phyloP scores from a whole-genome alignment of 768 basidiomycete species.

The Pleurotus platypus region DNA sequence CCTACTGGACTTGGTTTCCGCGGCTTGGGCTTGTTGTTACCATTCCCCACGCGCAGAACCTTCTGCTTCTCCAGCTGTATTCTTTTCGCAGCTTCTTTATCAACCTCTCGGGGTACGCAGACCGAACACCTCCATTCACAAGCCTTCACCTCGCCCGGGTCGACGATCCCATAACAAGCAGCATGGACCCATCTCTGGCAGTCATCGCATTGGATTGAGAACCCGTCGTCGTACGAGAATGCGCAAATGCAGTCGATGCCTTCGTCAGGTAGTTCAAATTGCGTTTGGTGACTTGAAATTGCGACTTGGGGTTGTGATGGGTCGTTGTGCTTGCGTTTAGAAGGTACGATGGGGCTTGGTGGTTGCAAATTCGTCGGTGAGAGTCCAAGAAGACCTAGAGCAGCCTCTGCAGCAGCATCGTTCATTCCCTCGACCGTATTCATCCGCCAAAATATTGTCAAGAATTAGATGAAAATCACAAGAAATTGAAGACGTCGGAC shows the following conservation, averaged over 20 bases:
- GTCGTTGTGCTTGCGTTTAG: constrained; percentile 36
- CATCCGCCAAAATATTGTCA: too few species aligned
- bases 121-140: constrained; percentile 69
- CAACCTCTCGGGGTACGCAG: constrained; percentile 50
- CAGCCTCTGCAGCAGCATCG: constrained; percentile 55
- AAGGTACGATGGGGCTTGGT: constrained; percentile 29
- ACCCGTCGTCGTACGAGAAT: constrained; percentile 73
- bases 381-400: constrained; percentile 53
- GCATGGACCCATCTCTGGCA: constrained; percentile 86
- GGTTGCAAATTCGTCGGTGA: constrained; percentile 30
- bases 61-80: constrained; percentile 36
- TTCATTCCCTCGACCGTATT: constrained; percentile 9
- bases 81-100: constrained; percentile 44
- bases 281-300: constrained; percentile 2
- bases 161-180: constrained; percentile 66
- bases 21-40: constrained; percentile 19
- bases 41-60: constrained; percentile 18
- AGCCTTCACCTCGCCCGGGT: constrained; percentile 56
- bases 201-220: constrained; percentile 79
- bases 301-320: not conserved
- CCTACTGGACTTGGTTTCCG: constrained; percentile 20
- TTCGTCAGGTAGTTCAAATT: constrained; percentile 27
- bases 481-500: too few species aligned
- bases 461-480: too few species aligned
- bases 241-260: constrained; percentile 74